phyloP scores from a whole-genome alignment of 2,329 filamentous ascomycete species.

The Colletotrichum musicola region DNA sequence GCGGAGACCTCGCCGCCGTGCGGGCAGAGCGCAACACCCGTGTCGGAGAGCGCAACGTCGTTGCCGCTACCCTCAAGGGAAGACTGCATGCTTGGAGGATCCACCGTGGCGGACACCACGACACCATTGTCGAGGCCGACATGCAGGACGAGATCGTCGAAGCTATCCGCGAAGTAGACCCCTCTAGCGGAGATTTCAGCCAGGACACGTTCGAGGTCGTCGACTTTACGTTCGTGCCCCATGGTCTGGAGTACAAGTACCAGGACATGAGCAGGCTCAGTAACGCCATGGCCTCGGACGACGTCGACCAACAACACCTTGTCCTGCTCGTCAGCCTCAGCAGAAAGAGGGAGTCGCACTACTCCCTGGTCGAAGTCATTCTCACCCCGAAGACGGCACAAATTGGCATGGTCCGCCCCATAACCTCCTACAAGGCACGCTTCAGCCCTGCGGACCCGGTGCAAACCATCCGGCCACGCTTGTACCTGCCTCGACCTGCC shows the following conservation, averaged over 20 bases:
- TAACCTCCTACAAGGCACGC: constrained; percentile 73
- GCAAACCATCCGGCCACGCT: constrained; percentile 65
- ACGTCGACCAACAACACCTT: constrained; percentile 68
- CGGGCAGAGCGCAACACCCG: constrained; percentile 78
- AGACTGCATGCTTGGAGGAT: constrained; percentile 89
- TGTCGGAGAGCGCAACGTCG: constrained; percentile 86
- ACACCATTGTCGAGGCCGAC: constrained; percentile 79
- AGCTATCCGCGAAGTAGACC: constrained; percentile 69
- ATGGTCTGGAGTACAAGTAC: constrained; percentile 63
- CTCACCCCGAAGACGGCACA: constrained; percentile 66
- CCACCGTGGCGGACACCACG: constrained; percentile 87
- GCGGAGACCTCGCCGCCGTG: constrained; percentile 84
- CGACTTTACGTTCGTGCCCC: constrained; percentile 81
- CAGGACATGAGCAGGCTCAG: constrained; percentile 63
- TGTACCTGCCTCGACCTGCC: constrained; percentile 83
- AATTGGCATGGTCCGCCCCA: constrained; percentile 76
- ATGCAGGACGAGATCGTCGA: constrained; percentile 73
- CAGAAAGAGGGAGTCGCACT: constrained; percentile 67
- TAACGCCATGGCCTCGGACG: constrained; percentile 62
- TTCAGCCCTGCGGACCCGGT: constrained; percentile 56
- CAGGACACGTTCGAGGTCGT: constrained; percentile 77
- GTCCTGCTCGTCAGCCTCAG: constrained; percentile 72
- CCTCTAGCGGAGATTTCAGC: constrained; percentile 61
- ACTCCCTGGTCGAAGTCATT: constrained; percentile 80
- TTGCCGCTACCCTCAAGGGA: constrained; percentile 83